A percentile compares a stretch with the other conserved stretches of the same genome.
Conservation (phyloP, 371 early-diverging fungal genomes). For the Lichtheimia hyalospora region DNA sequence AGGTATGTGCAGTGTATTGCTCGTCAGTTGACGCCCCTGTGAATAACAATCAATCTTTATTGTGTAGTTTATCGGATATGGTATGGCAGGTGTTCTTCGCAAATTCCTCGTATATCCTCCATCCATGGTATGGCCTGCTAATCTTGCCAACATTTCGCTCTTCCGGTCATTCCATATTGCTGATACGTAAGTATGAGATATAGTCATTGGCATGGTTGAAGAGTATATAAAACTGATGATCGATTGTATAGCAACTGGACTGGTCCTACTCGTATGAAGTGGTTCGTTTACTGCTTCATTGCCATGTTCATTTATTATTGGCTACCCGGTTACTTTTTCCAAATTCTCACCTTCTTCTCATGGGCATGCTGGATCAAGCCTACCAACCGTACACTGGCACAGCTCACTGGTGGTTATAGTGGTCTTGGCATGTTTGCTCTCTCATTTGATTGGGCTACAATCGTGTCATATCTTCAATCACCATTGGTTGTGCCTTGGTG, state of each 20-base stretch:
- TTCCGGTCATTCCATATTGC: conserved; percentile 71
- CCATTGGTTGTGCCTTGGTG: conserved; percentile 77
- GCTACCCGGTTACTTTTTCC: conserved; percentile 78
- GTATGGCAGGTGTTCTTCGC: conserved; percentile 79
- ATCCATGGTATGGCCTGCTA: conserved; percentile 86
- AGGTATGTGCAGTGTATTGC: conserved; percentile 30
- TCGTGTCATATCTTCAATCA: conserved; percentile 60
- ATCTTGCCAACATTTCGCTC: conserved; percentile 71
- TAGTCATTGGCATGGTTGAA: too few relatives aligned
- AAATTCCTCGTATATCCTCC: conserved; percentile 80
- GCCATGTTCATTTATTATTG: conserved; percentile 72
- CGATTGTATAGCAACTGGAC: conserved; percentile 47
- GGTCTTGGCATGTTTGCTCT: conserved; percentile 72
- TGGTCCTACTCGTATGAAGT: conserved; percentile 54
- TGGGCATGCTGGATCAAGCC: conserved; percentile 73
- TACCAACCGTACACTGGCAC: conserved; percentile 39
- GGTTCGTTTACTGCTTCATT: conserved; percentile 62
- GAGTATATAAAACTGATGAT: conserved; percentile 26
- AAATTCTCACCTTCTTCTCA: conserved; percentile 69
- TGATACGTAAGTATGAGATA: conserved; percentile 14
- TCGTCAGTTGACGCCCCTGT: neutral
- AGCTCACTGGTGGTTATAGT: conserved; percentile 60
- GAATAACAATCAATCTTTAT: neutral
- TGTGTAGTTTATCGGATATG: conserved; percentile 64
- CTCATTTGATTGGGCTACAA: conserved; percentile 78